Conservation (phyloP, 345 rosid species). For the Balakata baccata region DNA sequence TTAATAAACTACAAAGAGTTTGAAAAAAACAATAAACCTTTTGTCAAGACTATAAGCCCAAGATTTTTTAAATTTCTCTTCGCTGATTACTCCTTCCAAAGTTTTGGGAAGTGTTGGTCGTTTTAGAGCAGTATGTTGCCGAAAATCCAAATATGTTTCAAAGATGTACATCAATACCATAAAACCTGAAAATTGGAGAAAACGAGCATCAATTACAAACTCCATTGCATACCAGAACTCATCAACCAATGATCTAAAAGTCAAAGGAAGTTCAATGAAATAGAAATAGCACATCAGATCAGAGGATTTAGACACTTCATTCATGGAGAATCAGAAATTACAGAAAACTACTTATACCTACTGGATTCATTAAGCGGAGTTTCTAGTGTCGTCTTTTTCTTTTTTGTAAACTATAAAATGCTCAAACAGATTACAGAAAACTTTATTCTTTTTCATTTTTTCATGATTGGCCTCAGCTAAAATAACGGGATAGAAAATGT, state of each 20-base stretch:
- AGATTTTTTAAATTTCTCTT: constrained; percentile 84
- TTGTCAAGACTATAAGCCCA: constrained; percentile 96
- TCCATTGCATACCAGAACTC: not conserved
- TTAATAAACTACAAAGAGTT: not conserved
- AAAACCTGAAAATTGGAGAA: constrained; percentile 55
- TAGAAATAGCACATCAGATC: not conserved
- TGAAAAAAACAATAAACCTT: constrained; percentile 47
- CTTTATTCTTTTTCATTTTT: not conserved
- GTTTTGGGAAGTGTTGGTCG: constrained; percentile 83
- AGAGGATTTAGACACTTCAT: not conserved
- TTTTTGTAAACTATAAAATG: not conserved
- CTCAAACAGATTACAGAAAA: not conserved
- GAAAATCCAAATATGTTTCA: constrained; percentile 80
- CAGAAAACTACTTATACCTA: not conserved
- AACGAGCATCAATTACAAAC: not conserved
- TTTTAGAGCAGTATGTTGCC: constrained; percentile 78
- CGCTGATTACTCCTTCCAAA: constrained; percentile 87
- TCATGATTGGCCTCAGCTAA: not conserved
- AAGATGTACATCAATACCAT: constrained; percentile 86
- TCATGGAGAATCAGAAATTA: not conserved
- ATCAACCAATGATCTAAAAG: not conserved
- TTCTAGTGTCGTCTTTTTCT: not conserved
- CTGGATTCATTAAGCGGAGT: not conserved
- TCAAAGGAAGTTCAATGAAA: not conserved
- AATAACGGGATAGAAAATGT: not conserved